Evolutionary conservation across 352 stramenopile species (phyloP), one percentile per base, ranked within the genome.

Genomic region (Phytophthora pisi): DNA sequence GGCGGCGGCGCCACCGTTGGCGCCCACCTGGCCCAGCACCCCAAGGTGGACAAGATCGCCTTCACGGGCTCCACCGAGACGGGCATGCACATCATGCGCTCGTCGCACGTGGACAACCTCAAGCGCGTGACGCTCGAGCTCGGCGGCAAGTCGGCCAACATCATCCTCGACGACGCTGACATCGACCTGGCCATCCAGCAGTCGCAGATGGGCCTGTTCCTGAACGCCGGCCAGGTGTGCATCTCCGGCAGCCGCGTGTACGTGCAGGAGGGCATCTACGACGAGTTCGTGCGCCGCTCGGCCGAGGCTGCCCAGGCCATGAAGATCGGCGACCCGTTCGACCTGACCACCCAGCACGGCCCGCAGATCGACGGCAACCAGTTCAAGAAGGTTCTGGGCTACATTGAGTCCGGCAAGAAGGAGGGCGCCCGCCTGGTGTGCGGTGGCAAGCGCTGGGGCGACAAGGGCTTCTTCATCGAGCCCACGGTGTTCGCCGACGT

Each of bases 401-500:
- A 91, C 74, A 81, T 95, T 54, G 78, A 93, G 56, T 72, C 71
- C 5, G 88, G 83, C 9, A 73, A 89, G 64, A 76, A 77, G 26
- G 89, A 98, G 38, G 96, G 96, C 11, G 95, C 93, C 7, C 77
- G 68, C 15, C 60, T 93, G 23, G 57, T 96, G 10, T 77, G 80
- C 2, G 95, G 96, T 51, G 95, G 95, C 45, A 88, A 86, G 67
- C 70, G 78, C 16, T 72, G 92, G 23, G 57, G 75, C 26, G 70
- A 79, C 51, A 79, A 85, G 75, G 81, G 88, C 24, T 92, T 88
- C 56, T 99, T 96, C 77, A 97, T 97, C 75, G 71, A 89, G 62
- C 94, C 97, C 4, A 98, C 94, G 0, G 83, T 99, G 40, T 82
- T 99, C 34, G 89, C 74, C 10, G 82, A 92, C 53, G 75, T 90